Percentiles rank a stretch among this genome's conserved stretches.
These are phyloP conservation scores for Meira nashicola DNA, from an alignment of 1,284 basidiomycete species.

Conservation along the genomic window DNA sequence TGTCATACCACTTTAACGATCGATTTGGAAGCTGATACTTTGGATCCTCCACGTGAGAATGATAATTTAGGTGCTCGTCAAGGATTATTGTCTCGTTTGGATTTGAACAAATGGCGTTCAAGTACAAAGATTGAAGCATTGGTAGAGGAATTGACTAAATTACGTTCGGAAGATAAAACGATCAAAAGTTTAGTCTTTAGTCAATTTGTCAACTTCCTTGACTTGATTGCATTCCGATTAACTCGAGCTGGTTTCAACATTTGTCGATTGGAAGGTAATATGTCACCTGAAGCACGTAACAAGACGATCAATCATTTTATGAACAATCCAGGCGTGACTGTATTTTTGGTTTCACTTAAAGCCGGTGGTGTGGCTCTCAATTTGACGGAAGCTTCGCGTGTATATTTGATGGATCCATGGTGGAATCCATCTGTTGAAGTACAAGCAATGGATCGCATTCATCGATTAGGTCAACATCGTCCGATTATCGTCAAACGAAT, in stretches of 20 bases:
- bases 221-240: conserved; percentile 85
- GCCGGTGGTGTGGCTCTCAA: conserved; percentile 81
- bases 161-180: conserved; percentile 77
- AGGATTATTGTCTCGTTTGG: conserved; percentile 85
- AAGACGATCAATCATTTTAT: conserved; percentile 92
- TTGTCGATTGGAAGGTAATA: conserved; percentile 90
- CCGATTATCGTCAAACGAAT: conserved; percentile 90
- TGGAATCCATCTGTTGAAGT: conserved; percentile 52
- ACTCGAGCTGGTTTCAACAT: conserved; percentile 82
- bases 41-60: conserved; percentile 68
- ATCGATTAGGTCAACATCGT: conserved; percentile 78
- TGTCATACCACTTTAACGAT: conserved; percentile 91
- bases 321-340: conserved; percentile 87
- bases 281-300: conserved; percentile 92
- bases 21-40: conserved; percentile 84
- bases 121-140: conserved; percentile 96
- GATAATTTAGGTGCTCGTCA: conserved; percentile 59
- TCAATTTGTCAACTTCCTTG: conserved; percentile 74
- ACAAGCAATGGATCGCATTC: conserved; percentile 57
- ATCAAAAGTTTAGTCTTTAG: conserved; percentile 96
- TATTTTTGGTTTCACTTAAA: conserved; percentile 90
- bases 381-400: conserved; percentile 50
- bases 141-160: conserved; percentile 82
- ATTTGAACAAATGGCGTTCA: conserved; percentile 84
- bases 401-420: conserved; percentile 52